A percentile compares a stretch with the other conserved stretches of the same genome.
phyloP scores from a whole-genome alignment of 73 alveolate genomes.

The Blepharisma japonicum region DNA sequence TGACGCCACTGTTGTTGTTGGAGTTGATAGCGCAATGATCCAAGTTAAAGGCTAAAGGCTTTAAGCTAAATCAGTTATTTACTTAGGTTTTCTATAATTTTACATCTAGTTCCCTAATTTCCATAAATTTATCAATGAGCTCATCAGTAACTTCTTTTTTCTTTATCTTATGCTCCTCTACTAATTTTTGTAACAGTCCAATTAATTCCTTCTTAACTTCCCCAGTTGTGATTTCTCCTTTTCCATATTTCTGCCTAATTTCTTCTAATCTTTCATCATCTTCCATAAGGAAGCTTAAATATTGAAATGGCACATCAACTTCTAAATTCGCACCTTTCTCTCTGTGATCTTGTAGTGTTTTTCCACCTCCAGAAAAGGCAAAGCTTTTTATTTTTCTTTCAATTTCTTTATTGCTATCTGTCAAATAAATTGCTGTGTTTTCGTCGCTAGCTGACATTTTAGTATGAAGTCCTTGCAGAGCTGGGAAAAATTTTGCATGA shows the following conservation, averaged over 20 bases:
- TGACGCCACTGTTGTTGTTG: too few relatives aligned
- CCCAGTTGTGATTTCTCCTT: constrained; percentile 91
- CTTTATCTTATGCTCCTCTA: constrained; percentile 56
- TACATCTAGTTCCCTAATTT: too few relatives aligned
- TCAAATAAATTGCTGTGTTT: constrained; percentile 69
- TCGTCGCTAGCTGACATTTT: constrained; percentile 72
- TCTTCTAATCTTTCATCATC: constrained; percentile 91
- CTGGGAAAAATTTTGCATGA: constrained; percentile 96
- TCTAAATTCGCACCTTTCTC: constrained; percentile 96
- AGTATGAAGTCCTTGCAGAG: constrained; percentile 81
- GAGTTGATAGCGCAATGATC: too few relatives aligned
- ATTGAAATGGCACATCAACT: constrained; percentile 79
- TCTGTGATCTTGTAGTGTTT: constrained; percentile 89
- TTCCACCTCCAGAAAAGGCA: constrained; percentile 97
- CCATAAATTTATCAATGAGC: constrained; percentile 51
- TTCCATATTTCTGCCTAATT: constrained; percentile 76
- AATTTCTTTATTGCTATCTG: constrained; percentile 80
- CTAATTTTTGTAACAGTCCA: constrained; percentile 57
- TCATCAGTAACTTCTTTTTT: constrained; percentile 73
- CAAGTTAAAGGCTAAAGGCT: too few relatives aligned
- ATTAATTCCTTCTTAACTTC: constrained; percentile 82
- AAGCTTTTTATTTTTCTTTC: constrained; percentile 91
- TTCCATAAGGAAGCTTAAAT: constrained; percentile 88
- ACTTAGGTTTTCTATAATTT: too few relatives aligned
- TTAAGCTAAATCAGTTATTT: too few relatives aligned